Conservation (phyloP, 306 rosid species). For the Quercus engelmannii region DNA sequence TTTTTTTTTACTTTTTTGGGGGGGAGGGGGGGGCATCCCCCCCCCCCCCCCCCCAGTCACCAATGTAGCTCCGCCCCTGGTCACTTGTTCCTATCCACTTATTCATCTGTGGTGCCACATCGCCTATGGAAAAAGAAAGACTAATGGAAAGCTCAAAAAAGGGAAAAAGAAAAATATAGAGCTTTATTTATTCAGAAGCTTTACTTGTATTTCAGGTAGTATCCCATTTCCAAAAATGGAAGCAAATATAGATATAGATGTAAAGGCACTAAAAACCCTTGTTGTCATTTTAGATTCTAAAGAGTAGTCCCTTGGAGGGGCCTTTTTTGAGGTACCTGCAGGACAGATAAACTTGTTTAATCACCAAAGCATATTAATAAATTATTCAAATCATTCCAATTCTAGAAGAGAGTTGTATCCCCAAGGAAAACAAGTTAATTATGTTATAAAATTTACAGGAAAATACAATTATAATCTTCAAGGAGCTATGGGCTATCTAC, state of each 20-base stretch:
- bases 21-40: no score
- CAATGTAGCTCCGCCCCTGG: no score
- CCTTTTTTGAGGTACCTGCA: constrained; percentile 51
- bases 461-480: not conserved
- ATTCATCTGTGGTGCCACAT: not conserved
- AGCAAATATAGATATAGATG: constrained; percentile 84
- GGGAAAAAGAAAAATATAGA: not conserved
- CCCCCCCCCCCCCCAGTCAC: no score
- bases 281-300: constrained; percentile 47
- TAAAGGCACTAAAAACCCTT: constrained; percentile 76
- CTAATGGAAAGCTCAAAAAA: not conserved
- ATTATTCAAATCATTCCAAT: no score
- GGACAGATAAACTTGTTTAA: constrained; percentile 1
- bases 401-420: no score
- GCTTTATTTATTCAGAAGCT: not conserved
- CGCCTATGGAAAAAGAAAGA: not conserved
- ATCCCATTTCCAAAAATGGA: constrained; percentile 93
- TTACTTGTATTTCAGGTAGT: constrained; percentile 93
- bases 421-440: not conserved
- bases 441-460: not conserved
- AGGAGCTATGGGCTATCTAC: not conserved
- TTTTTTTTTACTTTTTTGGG: no score
- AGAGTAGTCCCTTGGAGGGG: constrained; percentile 63
- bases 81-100: not conserved
- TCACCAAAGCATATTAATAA: not conserved